Evolutionary conservation across 345 rosid species (phyloP).

Genomic region (Hibiscus trionum): DNA sequence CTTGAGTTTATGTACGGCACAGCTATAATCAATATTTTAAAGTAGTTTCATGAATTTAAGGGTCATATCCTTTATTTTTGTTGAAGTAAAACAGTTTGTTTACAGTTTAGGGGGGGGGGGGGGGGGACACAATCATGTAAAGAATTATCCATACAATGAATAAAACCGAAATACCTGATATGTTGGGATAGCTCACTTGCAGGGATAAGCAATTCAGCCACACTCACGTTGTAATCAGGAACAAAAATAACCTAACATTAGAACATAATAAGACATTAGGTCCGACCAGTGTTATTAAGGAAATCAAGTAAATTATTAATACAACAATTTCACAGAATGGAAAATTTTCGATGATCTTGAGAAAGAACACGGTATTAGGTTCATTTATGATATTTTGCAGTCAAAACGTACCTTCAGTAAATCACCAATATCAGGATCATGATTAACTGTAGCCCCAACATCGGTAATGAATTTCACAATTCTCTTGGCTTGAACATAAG

Average conservation of each 20-base stretch:
- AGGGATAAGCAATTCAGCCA: conserved; percentile 75
- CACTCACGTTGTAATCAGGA: conserved; percentile 81
- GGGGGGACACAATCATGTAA: too few relatives aligned
- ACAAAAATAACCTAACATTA: conserved; percentile 55
- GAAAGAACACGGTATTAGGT: neutral
- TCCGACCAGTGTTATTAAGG: neutral
- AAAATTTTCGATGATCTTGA: neutral
- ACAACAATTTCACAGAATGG: neutral
- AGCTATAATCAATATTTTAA: neutral
- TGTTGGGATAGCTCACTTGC: conserved; percentile 85
- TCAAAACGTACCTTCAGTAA: conserved; percentile 48
- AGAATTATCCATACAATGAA: conserved; percentile 7
- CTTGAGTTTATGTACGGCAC: neutral
- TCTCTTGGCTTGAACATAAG: conserved; percentile 77
- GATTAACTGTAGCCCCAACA: conserved; percentile 58
- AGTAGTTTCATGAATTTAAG: neutral
- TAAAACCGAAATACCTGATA: conserved; percentile 43
- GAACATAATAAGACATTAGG: neutral
- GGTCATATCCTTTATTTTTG: neutral
- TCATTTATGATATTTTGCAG: neutral
- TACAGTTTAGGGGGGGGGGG: too few relatives aligned
- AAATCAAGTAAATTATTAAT: neutral
- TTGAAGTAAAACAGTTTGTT: too few relatives aligned
- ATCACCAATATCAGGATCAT: conserved; percentile 70
- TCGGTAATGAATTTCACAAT: conserved; percentile 69